Percentiles rank a stretch among this genome's conserved stretches.
These are phyloP conservation scores for Clitoria ternatea DNA, from an alignment of 306 rosid genomes.

Conservation along the genomic window DNA sequence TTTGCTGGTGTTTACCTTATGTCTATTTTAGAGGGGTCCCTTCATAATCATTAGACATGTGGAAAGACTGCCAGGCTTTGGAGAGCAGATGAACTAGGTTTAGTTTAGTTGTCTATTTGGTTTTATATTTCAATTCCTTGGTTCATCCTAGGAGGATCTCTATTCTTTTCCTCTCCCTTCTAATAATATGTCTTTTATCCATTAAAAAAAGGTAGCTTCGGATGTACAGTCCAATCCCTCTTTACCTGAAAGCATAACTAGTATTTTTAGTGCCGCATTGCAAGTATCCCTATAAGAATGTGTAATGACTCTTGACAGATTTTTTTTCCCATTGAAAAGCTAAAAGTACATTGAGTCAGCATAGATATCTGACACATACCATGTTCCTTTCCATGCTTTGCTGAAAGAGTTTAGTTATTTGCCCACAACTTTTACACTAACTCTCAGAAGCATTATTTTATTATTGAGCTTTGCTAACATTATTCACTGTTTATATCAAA, in stretches of 20 bases:
- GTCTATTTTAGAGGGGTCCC: neutral
- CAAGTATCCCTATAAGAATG: neutral
- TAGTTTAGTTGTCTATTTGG: neutral
- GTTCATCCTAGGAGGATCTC: neutral
- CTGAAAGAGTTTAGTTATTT: neutral
- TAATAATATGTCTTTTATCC: neutral
- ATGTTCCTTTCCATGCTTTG: neutral
- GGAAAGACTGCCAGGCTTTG: neutral
- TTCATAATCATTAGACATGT: neutral
- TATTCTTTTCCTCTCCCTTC: neutral
- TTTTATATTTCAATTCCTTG: neutral
- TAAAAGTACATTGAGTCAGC: neutral
- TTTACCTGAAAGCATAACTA: neutral
- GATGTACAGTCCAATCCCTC: neutral
- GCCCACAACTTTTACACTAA: neutral
- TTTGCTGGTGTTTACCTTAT: neutral
- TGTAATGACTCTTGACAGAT: neutral
- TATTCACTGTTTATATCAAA: neutral
- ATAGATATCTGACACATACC: neutral
- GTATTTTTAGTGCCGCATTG: neutral
- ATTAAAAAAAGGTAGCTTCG: neutral
- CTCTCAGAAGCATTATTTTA: neutral
- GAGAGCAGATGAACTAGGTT: neutral
- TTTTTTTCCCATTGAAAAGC: neutral
- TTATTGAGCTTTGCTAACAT: neutral